Evolutionary conservation across 768 basidiomycete species (phyloP).

Genomic region (Gautieria morchelliformis): DNA sequence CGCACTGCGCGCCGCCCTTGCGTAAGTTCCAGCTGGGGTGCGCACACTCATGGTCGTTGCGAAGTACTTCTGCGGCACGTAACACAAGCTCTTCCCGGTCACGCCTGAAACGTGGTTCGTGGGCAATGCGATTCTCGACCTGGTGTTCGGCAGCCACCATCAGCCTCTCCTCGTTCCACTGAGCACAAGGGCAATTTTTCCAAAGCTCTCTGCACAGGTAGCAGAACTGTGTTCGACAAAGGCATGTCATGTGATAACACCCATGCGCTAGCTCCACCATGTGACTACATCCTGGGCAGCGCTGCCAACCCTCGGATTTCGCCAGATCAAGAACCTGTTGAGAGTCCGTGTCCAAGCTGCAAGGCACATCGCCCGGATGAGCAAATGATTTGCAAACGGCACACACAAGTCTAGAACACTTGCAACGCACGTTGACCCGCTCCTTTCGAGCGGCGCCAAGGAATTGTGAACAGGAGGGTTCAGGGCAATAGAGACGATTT

Average conservation of each 20-base stretch:
- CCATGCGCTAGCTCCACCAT: conserved; percentile 49
- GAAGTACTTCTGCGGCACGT: conserved; percentile 29
- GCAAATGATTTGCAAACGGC: conserved; percentile 1
- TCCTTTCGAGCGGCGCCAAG: conserved; percentile 27
- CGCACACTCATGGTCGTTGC: conserved; percentile 45
- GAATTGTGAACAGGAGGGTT: conserved; percentile 42
- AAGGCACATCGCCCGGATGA: background rate
- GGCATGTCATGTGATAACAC: conserved; percentile 60
- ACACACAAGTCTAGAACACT: background rate
- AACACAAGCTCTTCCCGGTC: conserved; percentile 18
- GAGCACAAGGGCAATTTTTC: conserved; percentile 52
- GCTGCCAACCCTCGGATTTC: conserved; percentile 41
- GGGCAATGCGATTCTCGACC: conserved; percentile 25
- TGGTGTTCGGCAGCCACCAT: conserved; percentile 33
- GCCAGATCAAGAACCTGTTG: conserved; percentile 39
- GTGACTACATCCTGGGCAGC: conserved; percentile 47
- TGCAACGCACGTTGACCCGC: background rate
- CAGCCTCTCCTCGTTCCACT: conserved; percentile 51
- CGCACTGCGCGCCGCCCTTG: conserved; percentile 36
- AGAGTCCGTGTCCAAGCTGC: conserved; percentile 26
- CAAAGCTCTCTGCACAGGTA: conserved; percentile 53
- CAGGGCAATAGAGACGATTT: conserved; percentile 42
- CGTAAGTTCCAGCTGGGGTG: conserved; percentile 33
- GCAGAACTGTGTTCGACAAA: conserved; percentile 44
- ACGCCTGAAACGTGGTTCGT: background rate